Evolutionary conservation across 768 basidiomycete species (phyloP), one percentile per base, ranked within the genome.

Genomic region (Boletellus ananiceps): DNA sequence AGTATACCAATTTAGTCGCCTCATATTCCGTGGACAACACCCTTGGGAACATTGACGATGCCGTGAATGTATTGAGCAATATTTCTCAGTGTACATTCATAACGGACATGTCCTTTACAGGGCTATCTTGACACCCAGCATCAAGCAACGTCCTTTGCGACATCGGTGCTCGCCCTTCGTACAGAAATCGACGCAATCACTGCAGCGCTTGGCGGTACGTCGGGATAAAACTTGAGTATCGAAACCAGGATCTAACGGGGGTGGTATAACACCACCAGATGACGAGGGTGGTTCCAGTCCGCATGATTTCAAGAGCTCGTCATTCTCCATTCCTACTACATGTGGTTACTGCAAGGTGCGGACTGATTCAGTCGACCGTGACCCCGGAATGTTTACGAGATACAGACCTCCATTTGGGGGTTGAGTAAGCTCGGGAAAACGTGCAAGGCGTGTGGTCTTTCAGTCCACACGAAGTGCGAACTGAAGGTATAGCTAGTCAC

Each of bases 391-490:
- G 46, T 40, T 56, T 29, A 66, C 39, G 19, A 34, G 16, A 25
- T 25, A 31, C 50, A 91, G 88, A 75, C 83, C 9, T 86, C 86
- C 8, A 90, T 93, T 27, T 92, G 90, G 89, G 91, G 90, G 8
- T 71, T 92, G 38, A 86, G 80, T 63, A 91, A 89, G 66, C 86
- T 88, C 61, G 90, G 90, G 31, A 92, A 90, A 70, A 88, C 84
- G 6, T 92, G 90, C 71, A 84, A 76, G 62, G 66, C 73, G 12
- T 93, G 91, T 62, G 82, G 84, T 1, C 66, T 92, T 43, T 84
- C 85, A 16, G 89, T 92, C 7, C 90, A 92, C 63, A 71, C 81
- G 40, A 91, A 88, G 65, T 93, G 91, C 67, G 91, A 92, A 65
- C 66, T 93, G 42, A 93, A 91, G 80, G 90, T 86, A 52, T 14